Evolutionary conservation across 495 filamentous ascomycete genomes (phyloP), one percentile per base, ranked within the genome.

Genomic region (Hypoxylon lienhwacheense): DNA sequence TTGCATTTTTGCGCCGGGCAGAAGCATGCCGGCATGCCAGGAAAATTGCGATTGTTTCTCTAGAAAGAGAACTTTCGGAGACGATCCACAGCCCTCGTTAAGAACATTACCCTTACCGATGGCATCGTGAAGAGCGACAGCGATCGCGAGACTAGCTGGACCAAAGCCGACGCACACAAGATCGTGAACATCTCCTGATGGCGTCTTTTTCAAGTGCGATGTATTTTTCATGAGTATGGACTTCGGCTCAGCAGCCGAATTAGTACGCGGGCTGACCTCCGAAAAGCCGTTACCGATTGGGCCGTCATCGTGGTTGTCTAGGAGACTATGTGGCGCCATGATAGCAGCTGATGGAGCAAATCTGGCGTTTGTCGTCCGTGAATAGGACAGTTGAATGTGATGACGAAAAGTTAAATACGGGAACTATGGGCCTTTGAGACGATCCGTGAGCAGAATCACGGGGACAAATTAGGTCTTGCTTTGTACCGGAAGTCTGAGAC

Each of bases 21-120:
- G 81, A 46, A 96, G 80, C 92, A 98, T 98, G 26, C 92, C 92
- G 2, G 86, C 82, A 68, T 98, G 92, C 92, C 92, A 97, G 40
- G 84, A 81, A 62, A 97, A 98, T 32, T 81, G 73, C 16, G 76
- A 63, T 72, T 98, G 92, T 53, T 85, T 85, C 73, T 97, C 92
- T 15, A 97, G 68, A 71, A 96, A 97, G 31, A 85, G 76, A 3
- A 92, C 84, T 61, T 86, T 89, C 22, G 87, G 89, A 1, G 64
- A 31, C 12, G 59, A 65, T 16, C 65, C 65, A 41, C 59, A 48
- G 26, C 70, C 39, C 66, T 37, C 67, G 51, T 45, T 74, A 35
- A 31, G 71, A 65, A 63, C 42, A 20, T 46, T 78, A 12, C 75
- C 70, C 1, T 55, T 50, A 17, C 74, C 73, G 61, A 75, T 78